Base-by-base conservation (phyloP, 2,329 filamentous ascomycete genomes). In the Piedraia hortae region DNA sequence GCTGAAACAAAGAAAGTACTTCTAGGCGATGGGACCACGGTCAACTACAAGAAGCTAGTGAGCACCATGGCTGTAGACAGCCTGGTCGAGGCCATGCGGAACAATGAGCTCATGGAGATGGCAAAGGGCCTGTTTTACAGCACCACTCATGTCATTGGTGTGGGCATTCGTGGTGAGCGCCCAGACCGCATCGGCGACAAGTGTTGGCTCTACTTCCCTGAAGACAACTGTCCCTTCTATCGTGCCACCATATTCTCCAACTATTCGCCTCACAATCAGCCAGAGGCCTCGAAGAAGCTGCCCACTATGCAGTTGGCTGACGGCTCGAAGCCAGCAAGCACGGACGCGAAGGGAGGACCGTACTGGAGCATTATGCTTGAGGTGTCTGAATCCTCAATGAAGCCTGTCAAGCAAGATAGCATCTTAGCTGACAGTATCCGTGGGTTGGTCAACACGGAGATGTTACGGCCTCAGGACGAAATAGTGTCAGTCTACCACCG, bases 291-390 rank as follows among this genome's bases (percentile, higher is more conserved):
- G 26, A 68, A 59, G 43, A 85, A 89, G 59, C 65, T 97, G 25
- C 64, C 78, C 17, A 93, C 85, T 11, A 53, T 77, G 36, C 72
- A 80, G 47, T 59, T 80, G 18, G 85, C 72, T 26, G 61, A 91
- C 39, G 85, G 85, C 46, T 72, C 66, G 49, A 75, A 77, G 54
- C 62, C 78, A 26, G 49, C 56, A 29, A 73, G 63, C 36, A 57
- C 56, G 22, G 66, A 73, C 41, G 52, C 75, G 28, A 62, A 85
- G 56, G 63, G 72, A 41, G 85, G 85, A 15, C 85, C 85, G 18
- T 97, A 97, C 66, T 97, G 85, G 85, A 93, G 82, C 32, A 88
- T 97, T 58, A 97, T 97, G 85, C 56, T 97, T 37, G 85, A 97
- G 53, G 72, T 97, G 29, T 93, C 85, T 14, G 75, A 97, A 53